Percentiles rank a stretch among this genome's conserved stretches.
These are phyloP conservation scores for Dryas integrifolia DNA, from an alignment of 331 rosid species.

Conservation along the genomic window DNA sequence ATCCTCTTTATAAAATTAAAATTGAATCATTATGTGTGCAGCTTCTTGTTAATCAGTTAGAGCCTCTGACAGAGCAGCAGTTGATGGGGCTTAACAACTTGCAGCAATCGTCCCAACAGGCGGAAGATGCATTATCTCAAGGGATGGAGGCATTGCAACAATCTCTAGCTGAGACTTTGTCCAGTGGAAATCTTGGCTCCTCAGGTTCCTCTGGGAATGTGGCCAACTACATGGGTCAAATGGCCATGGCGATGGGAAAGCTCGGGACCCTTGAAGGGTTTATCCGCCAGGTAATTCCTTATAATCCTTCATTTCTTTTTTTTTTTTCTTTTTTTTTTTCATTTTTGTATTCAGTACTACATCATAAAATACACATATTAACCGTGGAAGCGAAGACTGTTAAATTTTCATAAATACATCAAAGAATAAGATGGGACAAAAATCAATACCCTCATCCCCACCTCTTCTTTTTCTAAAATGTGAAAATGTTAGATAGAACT, in stretches of 20 bases:
- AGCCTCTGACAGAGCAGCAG: conserved; percentile 97
- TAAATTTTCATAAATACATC: neutral
- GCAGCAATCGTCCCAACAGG: conserved; percentile 98
- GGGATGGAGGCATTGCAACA: conserved; percentile 99
- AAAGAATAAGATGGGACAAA: neutral
- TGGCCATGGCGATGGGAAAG: conserved; percentile 99
- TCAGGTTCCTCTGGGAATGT: conserved; percentile 89
- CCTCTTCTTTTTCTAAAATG: neutral
- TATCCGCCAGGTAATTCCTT: conserved; percentile 77
- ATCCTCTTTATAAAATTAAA: neutral
- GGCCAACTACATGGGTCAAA: conserved; percentile 99
- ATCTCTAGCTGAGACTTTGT: conserved; percentile 89
- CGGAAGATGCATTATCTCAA: conserved; percentile 97
- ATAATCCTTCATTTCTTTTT: neutral
- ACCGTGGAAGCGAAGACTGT: neutral
- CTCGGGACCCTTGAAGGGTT: conserved; percentile 99
- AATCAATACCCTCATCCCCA: neutral
- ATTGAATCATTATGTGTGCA: conserved; percentile 36
- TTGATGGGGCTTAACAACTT: conserved; percentile 72
- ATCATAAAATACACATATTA: neutral
- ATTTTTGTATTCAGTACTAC: neutral
- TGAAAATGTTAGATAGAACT: neutral
- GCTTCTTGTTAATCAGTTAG: conserved; percentile 92
- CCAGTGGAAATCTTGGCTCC: conserved; percentile 78
- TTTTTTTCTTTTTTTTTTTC: neutral